Evolutionary conservation across 2,329 filamentous ascomycete species (phyloP), one percentile per base, ranked within the genome.

Genomic region (Zalaria obscura): DNA sequence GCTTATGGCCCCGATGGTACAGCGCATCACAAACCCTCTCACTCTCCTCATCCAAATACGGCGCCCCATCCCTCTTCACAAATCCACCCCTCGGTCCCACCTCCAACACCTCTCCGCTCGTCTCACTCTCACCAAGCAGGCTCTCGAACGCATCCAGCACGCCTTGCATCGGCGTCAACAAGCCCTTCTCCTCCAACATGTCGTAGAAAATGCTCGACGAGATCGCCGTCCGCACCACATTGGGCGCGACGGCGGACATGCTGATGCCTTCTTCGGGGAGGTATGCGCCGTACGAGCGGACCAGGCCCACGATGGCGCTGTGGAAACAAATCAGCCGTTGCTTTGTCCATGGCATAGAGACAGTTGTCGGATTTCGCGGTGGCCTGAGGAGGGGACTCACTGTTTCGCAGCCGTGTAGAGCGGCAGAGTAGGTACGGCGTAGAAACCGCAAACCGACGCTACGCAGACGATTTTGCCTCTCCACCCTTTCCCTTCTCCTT

Each of bases 331-430:
- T 18, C 18, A 18, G 18, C 18, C 18, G 18, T 18, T 18, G 18
- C 18, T 18, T 18, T 18, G 18, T 18, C 18, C 18, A 18, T 18
- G 18, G 2, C 18, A 18, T 18, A 18, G 18, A 18, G 18, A 18
- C 18, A 18, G 18, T 18, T 18, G 18, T 18, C 18, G 18, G 18
- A 18, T 18, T 18, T 18, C 18, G 18, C 18, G 18, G 18, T 18
- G 18, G 18, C 18, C 18, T 18, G 18, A 2, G 18, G 18, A 18
- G 18, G 18, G 18, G 18, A 18, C 18, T 18, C 18, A 18, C 18
- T 64, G 60, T 48, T 65, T 64, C 5, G 61, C 62, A 28, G 62
- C 58, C 5, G 63, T 66, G 41, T 67, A 67, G 4, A 67, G 55
- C 3, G 63, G 63, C 2, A 66, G 43, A 3, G 59, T 61, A 1